Evolutionary conservation across 768 basidiomycete species (phyloP), one percentile per base, ranked within the genome.

Genomic region (Tephrocybe rancida): DNA sequence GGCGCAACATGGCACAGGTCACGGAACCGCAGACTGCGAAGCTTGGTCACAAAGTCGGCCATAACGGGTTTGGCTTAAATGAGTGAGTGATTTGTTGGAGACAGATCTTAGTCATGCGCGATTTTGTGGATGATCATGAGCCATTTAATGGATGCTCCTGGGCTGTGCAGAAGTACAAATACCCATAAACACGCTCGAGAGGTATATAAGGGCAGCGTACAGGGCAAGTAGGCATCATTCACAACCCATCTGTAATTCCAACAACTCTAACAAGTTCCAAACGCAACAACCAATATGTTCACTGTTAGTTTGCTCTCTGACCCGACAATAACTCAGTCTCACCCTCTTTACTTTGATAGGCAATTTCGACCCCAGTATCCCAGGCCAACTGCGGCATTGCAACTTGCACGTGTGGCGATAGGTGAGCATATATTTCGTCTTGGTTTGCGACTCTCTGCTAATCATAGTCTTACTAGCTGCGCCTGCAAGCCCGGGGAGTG

Each of bases 401-500:
- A 59, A 58, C 57, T 50, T 86, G 84, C 76, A 73, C 53, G 60
- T 85, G 85, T 65, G 83, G 83, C 54, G 70, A 61, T 21, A 68
- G 44, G 84, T 84, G 53, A 51, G 39, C 26, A 11, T 11, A 70
- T 64, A 27, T 21, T 21, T 5, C 21, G 18, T 19, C 6, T 19
- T 5, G 13, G 13, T 41, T 8, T 22, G 16, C 19, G 5, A 30
- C 26, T 18, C 39, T 19, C 26, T 18, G 18, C 29, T 16, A 43
- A 18, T 22, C 50, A 32, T 60, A 55, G 41, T 52, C 50, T 38
- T 14, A 41, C 14, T 53, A 87, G 84, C 57, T 88, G 85, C 75
- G 55, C 55, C 24, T 87, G 85, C 79, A 78, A 80, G 70, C 66
- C 82, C 50, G 80, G 76, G 46, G 78, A 80, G 55, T 86, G 84